Evolutionary conservation across 768 basidiomycete genomes (phyloP).

Genomic region (Trametes gibbosa): DNA sequence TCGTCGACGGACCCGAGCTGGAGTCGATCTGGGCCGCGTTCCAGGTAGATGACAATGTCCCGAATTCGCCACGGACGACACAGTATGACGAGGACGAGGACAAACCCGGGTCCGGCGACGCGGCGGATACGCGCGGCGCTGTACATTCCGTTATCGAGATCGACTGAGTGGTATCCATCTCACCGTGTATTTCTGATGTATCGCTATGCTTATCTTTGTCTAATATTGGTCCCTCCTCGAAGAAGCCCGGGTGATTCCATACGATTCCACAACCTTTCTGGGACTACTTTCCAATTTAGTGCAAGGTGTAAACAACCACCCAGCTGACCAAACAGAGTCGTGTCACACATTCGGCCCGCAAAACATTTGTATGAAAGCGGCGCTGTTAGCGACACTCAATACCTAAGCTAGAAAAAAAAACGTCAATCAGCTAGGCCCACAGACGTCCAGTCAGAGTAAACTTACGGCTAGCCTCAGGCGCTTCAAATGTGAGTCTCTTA

Average conservation of each 20-base stretch:
- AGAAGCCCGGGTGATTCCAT: no score
- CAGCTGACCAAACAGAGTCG: no score
- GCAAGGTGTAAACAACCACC: no score
- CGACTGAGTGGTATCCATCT: not conserved
- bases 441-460: no score
- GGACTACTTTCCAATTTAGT: no score
- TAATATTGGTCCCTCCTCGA: no score
- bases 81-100: not conserved
- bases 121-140: not conserved
- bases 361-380: no score
- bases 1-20: slow-evolving; percentile 31
- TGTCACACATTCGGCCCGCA: no score
- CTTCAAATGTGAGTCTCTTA: not conserved
- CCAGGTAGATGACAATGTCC: slow-evolving; percentile 16
- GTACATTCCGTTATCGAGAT: not conserved
- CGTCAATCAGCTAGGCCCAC: no score
- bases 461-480: not conserved
- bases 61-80: not conserved
- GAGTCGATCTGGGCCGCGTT: slow-evolving; percentile 32
- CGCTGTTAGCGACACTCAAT: no score
- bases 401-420: no score
- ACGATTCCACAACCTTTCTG: no score
- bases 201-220: not conserved
- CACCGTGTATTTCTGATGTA: not conserved
- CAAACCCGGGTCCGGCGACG: not conserved